Base-by-base conservation (phyloP, 2,329 filamentous ascomycete species). In the Fusarium oligoseptatum region DNA sequence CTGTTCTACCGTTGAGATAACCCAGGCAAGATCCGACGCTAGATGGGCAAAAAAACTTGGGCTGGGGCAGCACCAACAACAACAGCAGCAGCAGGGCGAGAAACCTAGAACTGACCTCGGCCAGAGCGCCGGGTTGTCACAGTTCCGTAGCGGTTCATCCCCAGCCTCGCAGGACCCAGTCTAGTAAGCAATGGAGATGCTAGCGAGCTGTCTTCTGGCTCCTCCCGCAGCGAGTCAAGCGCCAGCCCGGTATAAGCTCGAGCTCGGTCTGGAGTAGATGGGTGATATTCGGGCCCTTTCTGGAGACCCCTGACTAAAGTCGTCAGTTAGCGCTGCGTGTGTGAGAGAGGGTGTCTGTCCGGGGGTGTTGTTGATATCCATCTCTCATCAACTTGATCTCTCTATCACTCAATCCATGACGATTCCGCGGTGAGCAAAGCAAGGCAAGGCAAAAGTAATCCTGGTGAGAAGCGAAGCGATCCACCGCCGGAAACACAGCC, bases 11-110 rank as follows among this genome's bases (percentile, higher is more conserved):
- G 52, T 67, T 41, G 55, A 67, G 67, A 72, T 70, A 58, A 66
- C 65, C 60, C 70, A 72, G 50, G 58, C 60, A 60, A 72, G 71
- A 72, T 72, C 71, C 55, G 39, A 60, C 63, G 66, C 66, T 65
- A 57, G 60, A 70, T 67, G 63, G 29, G 67, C 39, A 48, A 63
- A 61, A 52, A 63, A 60, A 52, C 43, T 36, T 57, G 29, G 55
- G 56, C 48, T 67, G 60, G 52, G 29, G 39, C 34, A 68, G 43
- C 36, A 52, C 8, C 43, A 48, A 9, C 43, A 48, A 5, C 43
- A 48, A 5, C 43, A 24, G 3, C 20, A 24, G 7, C 43, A 24
- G 43, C 43, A 48, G 41, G 58, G 60, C 45, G n/a, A 58, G 43
- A 56, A 64, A 34, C 37, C 36, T 60, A 50, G 41, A 58, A 60